Base-by-base conservation (phyloP, 2,329 filamentous ascomycete genomes). In the Colletotrichum magnum region DNA sequence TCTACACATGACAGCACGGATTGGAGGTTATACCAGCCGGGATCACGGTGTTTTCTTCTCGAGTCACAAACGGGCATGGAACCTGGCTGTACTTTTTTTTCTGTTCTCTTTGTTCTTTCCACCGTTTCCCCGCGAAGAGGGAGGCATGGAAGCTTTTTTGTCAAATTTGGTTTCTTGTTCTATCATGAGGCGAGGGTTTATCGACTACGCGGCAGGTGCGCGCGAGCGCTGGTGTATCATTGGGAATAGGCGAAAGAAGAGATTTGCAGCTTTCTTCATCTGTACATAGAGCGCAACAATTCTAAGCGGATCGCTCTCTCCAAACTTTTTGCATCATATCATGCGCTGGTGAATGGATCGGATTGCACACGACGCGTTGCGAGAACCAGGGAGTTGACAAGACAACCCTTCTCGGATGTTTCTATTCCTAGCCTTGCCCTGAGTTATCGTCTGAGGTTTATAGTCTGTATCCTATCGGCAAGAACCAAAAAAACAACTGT, bases 21-120 rank as follows among this genome's bases (percentile, higher is more conserved):
- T 59, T 68, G 51, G 56, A 69, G 16, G 56, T 66, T 66, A 69
- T 69, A 66, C 66, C 66, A 69, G 50, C 48, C 24, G 66, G 54
- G 32, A 53, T 64, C 36, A 68, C 54, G 62, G 56, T 59, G 12
- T 48, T 24, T 59, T 45, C 43, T 63, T 48, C 28, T 6, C 16
- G 32, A 36, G 32, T 36, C 45, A 26, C 48, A n/a, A 21, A 32
- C 16, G 36, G 45, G 45, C 26, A n/a, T 36, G 32, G 32, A 36
- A 10, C 32, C 32, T 36, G 32, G 32, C 32, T 36, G 32, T 36
- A 9, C 9, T 36, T 36, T 36, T 36, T 36, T 36, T 36, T 36
- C 28, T 32, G 28, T 36, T 36, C 32, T 36, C 21, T 24, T 24
- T 24, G 32, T 36, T 36, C 32, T 36, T 36, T 10, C 2, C 32